Conservation (phyloP, 129 eudicot genomes). For the Artemisia argyi region DNA sequence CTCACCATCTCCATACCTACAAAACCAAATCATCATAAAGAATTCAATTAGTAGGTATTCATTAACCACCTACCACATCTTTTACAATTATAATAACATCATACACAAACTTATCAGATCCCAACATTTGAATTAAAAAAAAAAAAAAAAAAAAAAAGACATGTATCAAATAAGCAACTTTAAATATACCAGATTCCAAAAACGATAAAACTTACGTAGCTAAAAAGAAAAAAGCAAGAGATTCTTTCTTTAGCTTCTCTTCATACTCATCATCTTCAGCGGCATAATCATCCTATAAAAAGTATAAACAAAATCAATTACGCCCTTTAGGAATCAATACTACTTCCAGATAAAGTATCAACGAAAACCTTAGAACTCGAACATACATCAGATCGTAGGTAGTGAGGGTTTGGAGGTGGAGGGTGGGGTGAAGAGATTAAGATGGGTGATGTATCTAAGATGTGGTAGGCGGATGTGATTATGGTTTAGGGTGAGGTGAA, state of each 20-base stretch:
- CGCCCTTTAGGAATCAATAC: slow-evolving; percentile 4
- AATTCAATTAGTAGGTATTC: slow-evolving; percentile 22
- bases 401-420: no score
- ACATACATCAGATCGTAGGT: no score
- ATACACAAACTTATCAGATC: background rate
- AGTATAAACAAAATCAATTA: slow-evolving; percentile 12
- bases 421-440: no score
- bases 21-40: slow-evolving; percentile 10
- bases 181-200: slow-evolving; percentile 5
- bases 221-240: slow-evolving; percentile 80
- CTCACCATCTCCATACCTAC: slow-evolving; percentile 99
- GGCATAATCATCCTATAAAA: slow-evolving; percentile 90
- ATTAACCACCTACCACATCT: slow-evolving; percentile 18
- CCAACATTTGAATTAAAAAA: background rate
- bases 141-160: background rate
- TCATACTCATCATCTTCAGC: slow-evolving; percentile 93
- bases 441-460: no score
- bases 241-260: slow-evolving; percentile 82
- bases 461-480: no score
- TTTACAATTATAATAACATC: background rate
- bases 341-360: slow-evolving; percentile 14
- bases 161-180: background rate
- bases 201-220: slow-evolving; percentile 71
- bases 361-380: no score
- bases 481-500: no score